phyloP scores from a whole-genome alignment of 192 early-diverging fungal genomes.

The Backusella australiensis region DNA sequence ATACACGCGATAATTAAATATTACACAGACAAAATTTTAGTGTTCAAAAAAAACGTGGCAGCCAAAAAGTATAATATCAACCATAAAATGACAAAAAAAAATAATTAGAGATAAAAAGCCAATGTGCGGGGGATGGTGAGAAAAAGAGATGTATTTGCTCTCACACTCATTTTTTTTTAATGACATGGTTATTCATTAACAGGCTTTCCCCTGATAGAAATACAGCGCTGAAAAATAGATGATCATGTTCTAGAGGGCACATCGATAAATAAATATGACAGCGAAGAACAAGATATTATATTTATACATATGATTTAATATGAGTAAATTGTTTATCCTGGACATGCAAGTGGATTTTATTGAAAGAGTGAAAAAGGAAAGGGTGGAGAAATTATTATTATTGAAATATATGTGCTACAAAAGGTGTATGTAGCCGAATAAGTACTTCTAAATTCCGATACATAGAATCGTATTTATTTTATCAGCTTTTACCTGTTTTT shows the following conservation, averaged over 20 bases:
- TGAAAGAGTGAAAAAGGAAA: not conserved
- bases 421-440: not conserved
- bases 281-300: not conserved
- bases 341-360: not conserved
- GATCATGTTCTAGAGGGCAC: not conserved
- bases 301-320: not conserved
- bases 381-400: not conserved
- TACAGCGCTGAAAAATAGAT: not conserved
- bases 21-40: conserved; percentile 5
- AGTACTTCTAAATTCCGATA: conserved; percentile 1
- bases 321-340: not conserved
- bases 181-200: not conserved
- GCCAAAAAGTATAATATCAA: not conserved
- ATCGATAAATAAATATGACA: not conserved
- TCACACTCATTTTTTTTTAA: not conserved
- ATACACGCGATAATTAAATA: not conserved
- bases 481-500: not conserved
- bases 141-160: not conserved
- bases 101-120: not conserved
- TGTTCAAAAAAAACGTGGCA: conserved; percentile 8
- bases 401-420: not conserved
- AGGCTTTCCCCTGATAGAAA: not conserved
- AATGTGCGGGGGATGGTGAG: not conserved
- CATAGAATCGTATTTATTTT: not conserved
- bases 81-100: conserved; percentile 3